Conservation (phyloP, 257 asterid species). For the Ajuga chamaepitys region DNA sequence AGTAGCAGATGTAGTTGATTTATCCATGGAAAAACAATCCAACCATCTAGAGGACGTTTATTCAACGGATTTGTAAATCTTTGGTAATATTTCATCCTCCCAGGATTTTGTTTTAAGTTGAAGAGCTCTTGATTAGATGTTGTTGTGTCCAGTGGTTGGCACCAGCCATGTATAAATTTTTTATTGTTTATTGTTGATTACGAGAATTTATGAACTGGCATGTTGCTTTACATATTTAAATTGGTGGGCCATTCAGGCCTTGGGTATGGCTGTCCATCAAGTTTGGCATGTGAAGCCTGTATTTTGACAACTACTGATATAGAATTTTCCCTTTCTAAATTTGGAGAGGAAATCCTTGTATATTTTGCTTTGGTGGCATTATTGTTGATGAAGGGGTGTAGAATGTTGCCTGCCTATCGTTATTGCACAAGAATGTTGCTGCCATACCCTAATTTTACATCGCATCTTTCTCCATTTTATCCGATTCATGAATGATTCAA, state of each 20-base stretch:
- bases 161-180: neutral
- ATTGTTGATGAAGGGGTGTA: too few relatives aligned
- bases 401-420: neutral
- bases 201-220: neutral
- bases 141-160: slow-evolving; percentile 7
- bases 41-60: neutral
- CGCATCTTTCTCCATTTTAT: too few relatives aligned
- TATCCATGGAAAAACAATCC: too few relatives aligned
- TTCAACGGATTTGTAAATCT: neutral
- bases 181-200: neutral
- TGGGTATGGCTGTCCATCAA: neutral
- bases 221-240: neutral
- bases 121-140: neutral
- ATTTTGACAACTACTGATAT: neutral
- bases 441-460: too few relatives aligned
- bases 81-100: neutral
- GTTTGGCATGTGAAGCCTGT: slow-evolving; percentile 11
- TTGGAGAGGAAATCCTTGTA: neutral
- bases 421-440: too few relatives aligned
- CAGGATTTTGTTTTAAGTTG: neutral
- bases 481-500: too few relatives aligned
- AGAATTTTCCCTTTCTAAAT: neutral
- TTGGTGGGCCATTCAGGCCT: slow-evolving; percentile 10
- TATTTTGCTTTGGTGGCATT: too few relatives aligned
- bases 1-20: neutral